These are phyloP conservation scores for Colletotrichum musae DNA, from an alignment of 2,329 filamentous ascomycete genomes.

Conservation along the genomic window DNA sequence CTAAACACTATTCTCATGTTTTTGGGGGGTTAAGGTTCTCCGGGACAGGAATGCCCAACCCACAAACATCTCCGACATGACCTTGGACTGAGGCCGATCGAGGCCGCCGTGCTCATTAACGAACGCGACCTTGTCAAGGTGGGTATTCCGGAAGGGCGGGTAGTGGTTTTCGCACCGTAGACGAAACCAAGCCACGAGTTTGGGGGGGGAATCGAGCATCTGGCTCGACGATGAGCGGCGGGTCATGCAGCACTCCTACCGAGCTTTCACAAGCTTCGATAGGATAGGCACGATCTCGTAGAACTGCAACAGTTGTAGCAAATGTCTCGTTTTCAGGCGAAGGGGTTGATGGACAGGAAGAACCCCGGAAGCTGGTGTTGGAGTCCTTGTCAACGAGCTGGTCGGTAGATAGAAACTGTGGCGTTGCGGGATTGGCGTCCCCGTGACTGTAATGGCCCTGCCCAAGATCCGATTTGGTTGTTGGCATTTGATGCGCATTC, in stretches of 20 bases:
- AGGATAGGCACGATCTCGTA: neutral
- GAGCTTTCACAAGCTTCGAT: neutral
- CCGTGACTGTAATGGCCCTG: constrained; percentile 2
- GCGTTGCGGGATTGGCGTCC: neutral
- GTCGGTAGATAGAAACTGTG: constrained; percentile 1
- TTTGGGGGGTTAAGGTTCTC: too few species aligned
- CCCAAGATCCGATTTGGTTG: constrained; percentile 12
- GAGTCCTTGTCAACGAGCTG: constrained; percentile 6
- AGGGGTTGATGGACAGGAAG: neutral
- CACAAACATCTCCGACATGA: too few species aligned
- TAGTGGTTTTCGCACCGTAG: constrained; percentile 56
- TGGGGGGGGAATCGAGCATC: constrained; percentile 31
- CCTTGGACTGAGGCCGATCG: too few species aligned
- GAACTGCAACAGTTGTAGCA: neutral
- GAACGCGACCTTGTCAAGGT: neutral
- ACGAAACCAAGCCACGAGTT: constrained; percentile 9
- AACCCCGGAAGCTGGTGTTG: constrained; percentile 1
- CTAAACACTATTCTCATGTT: too few species aligned
- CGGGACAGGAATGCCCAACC: too few species aligned
- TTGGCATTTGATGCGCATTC: constrained; percentile 12
- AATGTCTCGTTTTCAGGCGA: neutral
- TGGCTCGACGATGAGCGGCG: constrained; percentile 10
- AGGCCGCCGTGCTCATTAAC: too few species aligned
- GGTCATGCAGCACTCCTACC: neutral
- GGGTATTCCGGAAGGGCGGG: constrained; percentile 58